Percentiles rank a stretch among this genome's conserved stretches.
Conservation (phyloP, 345 rosid species). For the Eucalyptus victrix region DNA sequence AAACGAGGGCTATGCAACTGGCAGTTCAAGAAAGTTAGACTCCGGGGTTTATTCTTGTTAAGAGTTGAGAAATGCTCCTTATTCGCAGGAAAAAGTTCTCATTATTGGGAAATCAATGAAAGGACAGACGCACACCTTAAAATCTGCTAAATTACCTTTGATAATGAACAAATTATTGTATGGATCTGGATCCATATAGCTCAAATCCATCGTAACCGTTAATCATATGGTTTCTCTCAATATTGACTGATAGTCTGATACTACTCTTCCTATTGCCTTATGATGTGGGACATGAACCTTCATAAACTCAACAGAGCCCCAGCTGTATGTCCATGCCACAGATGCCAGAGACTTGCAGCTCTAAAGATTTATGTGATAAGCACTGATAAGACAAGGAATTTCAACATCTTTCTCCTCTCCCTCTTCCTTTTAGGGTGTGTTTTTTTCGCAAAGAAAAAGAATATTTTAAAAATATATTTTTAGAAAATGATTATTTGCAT, state of each 20-base stretch:
- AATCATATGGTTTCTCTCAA: not conserved
- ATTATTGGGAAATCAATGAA: not conserved
- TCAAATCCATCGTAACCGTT: too few relatives aligned
- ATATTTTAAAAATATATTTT: too few relatives aligned
- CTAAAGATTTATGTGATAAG: not conserved
- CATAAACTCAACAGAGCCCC: not conserved
- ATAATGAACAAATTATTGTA: not conserved
- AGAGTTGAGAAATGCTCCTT: not conserved
- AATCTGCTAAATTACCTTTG: not conserved
- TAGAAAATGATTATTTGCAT: too few relatives aligned
- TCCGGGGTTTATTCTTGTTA: not conserved
- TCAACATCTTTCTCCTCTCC: not conserved
- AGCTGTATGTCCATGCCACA: not conserved
- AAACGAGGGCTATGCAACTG: not conserved
- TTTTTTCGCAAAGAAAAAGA: too few relatives aligned
- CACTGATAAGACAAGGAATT: not conserved
- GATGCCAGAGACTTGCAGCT: not conserved
- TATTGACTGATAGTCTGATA: not conserved
- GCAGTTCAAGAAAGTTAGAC: not conserved
- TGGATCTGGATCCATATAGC: not conserved
- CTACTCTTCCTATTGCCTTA: not conserved
- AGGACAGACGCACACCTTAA: not conserved
- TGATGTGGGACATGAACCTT: not conserved
- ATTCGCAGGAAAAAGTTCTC: not conserved
- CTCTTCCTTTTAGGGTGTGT: not conserved